Conservation (phyloP, 768 basidiomycete genomes). For the Trametes punicea region DNA sequence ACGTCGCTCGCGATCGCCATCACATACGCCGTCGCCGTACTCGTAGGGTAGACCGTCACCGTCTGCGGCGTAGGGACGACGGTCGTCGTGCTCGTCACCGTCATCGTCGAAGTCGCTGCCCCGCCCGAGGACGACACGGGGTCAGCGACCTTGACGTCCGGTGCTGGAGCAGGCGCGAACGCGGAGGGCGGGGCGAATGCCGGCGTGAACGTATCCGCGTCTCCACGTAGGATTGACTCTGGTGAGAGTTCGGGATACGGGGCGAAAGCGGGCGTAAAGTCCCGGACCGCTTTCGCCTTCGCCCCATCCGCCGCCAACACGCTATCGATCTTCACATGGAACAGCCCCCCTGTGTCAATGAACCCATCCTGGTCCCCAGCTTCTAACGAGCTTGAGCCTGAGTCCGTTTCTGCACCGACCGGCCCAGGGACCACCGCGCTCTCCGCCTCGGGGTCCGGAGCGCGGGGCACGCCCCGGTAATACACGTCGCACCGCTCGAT, state of each 20-base stretch:
- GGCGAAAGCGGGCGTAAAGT: conserved; percentile 1
- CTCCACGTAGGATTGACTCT: not conserved
- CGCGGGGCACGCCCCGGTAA: conserved; percentile 45
- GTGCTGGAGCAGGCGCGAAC: not conserved
- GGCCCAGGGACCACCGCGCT: not conserved
- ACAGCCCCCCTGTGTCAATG: not conserved
- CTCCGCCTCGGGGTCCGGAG: not conserved
- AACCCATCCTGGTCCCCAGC: not conserved
- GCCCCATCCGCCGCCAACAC: not conserved
- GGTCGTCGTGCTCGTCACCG: not conserved
- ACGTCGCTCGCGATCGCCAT: conserved; percentile 12
- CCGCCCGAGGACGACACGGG: not conserved
- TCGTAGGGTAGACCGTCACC: conserved; percentile 3
- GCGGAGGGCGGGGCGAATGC: not conserved
- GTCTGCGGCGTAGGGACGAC: conserved; percentile 1
- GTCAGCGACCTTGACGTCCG: not conserved
- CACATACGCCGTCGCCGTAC: conserved; percentile 9
- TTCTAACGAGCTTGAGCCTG: not conserved
- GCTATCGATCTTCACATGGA: conserved; percentile 2
- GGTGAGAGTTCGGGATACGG: not conserved
- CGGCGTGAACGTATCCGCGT: not conserved
- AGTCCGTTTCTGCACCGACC: not conserved
- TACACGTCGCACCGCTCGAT: conserved; percentile 56
- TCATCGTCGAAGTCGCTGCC: not conserved
- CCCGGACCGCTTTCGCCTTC: not conserved